phyloP scores from a whole-genome alignment of 2,329 filamentous ascomycete genomes.

The Cadophora sp. region DNA sequence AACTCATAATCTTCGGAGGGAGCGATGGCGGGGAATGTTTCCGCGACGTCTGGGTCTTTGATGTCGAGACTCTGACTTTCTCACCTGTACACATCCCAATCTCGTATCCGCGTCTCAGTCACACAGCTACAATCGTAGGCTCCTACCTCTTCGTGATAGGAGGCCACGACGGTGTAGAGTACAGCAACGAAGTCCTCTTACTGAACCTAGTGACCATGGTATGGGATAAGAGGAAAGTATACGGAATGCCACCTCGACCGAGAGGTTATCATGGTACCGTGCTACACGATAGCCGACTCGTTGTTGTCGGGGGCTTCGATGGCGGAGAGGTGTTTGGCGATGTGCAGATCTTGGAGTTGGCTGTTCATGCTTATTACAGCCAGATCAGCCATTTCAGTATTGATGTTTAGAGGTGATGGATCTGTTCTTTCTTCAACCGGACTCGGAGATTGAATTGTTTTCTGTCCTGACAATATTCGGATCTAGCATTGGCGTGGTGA shows the following conservation, averaged over 20 bases:
- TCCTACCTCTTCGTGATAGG: conserved; percentile 75
- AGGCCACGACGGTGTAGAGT: conserved; percentile 73
- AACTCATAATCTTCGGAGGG: conserved; percentile 74
- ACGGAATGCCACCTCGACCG: conserved; percentile 67
- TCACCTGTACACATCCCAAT: conserved; percentile 63
- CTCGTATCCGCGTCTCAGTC: conserved; percentile 69
- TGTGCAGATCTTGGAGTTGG: conserved; percentile 71
- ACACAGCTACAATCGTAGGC: conserved; percentile 73
- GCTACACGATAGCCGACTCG: conserved; percentile 68
- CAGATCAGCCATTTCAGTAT: conserved; percentile 77
- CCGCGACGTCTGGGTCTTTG: conserved; percentile 76
- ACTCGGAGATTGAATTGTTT: background rate
- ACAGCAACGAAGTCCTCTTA: conserved; percentile 71
- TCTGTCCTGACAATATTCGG: background rate
- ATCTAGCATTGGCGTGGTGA: background rate
- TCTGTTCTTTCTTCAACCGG: background rate
- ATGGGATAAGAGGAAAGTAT: conserved; percentile 72
- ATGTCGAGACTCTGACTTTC: conserved; percentile 68
- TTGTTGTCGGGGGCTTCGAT: conserved; percentile 72
- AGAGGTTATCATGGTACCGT: conserved; percentile 72
- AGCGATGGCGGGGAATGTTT: conserved; percentile 76
- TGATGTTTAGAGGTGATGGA: conserved; percentile 59
- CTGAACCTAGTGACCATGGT: conserved; percentile 76
- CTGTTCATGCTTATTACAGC: conserved; percentile 74
- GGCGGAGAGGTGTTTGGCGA: conserved; percentile 72